phyloP scores from a whole-genome alignment of 2,329 filamentous ascomycete genomes.

The Fusarium begoniae region DNA sequence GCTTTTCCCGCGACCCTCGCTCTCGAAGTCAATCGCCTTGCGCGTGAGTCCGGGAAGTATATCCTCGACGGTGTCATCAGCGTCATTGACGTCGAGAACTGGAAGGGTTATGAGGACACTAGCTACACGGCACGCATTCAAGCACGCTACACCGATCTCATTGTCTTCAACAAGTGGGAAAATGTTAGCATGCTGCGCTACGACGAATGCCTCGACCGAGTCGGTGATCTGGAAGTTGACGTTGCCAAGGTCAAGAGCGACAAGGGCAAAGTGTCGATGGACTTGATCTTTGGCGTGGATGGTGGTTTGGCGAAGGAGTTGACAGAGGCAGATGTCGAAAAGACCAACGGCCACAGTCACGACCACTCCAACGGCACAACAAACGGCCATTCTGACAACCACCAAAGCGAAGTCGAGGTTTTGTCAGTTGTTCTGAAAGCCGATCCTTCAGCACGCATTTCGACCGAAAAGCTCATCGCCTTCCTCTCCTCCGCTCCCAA shows the following conservation, averaged over 20 bases:
- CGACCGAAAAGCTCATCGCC: constrained; percentile 69
- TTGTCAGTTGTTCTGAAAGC: constrained; percentile 78
- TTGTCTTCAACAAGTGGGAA: constrained; percentile 96
- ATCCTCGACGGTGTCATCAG: constrained; percentile 87
- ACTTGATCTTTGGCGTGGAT: constrained; percentile 88
- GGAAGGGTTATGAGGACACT: constrained; percentile 91
- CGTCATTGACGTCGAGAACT: constrained; percentile 95
- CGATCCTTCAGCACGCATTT: constrained; percentile 52
- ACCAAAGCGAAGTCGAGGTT: constrained; percentile 93
- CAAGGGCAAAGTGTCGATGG: constrained; percentile 79
- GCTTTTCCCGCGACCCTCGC: constrained; percentile 90
- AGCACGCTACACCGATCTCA: constrained; percentile 87
- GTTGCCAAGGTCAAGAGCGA: constrained; percentile 86
- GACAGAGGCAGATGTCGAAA: constrained; percentile 52
- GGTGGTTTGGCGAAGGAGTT: constrained; percentile 73
- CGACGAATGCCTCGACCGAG: constrained; percentile 79
- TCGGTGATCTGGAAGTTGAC: constrained; percentile 84
- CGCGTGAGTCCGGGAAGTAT: constrained; percentile 74
- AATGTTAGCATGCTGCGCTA: constrained; percentile 74
- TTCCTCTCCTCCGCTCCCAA: constrained; percentile 81
- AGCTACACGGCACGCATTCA: constrained; percentile 89
- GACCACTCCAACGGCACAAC: constrained; percentile 47
- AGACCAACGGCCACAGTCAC: constrained; percentile 48
- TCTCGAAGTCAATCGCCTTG: constrained; percentile 86
- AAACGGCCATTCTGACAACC: constrained; percentile 57